Percentiles rank a stretch among this genome's conserved stretches.
These are phyloP conservation scores for Chlorella sp. DNA, from an alignment of 139 green algal genomes.

Conservation along the genomic window DNA sequence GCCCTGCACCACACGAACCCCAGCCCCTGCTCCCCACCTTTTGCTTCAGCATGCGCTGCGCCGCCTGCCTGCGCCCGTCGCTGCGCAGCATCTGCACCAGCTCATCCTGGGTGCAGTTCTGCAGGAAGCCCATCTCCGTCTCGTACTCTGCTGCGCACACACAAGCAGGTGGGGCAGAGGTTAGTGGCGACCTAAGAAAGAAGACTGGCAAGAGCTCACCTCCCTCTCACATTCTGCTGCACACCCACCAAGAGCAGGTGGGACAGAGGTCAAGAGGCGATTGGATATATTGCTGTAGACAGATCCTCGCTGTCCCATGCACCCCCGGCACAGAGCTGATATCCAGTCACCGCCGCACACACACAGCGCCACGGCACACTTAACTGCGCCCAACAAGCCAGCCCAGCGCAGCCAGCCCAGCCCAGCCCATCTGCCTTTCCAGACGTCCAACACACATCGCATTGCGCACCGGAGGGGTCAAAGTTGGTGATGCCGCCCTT, in stretches of 20 bases:
- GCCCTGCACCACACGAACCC: no score
- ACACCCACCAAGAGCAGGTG: no score
- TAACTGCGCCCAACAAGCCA: neutral
- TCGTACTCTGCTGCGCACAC: slow-evolving; percentile 71
- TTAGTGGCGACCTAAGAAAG: neutral
- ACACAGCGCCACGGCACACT: no score
- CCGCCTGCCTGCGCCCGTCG: slow-evolving; percentile 80
- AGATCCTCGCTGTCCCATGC: neutral
- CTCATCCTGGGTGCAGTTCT: slow-evolving; percentile 80
- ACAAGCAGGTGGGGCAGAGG: neutral
- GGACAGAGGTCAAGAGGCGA: no score
- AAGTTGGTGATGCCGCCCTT: slow-evolving; percentile 94
- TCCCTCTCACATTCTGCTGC: no score
- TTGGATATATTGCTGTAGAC: no score
- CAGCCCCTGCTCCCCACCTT: slow-evolving; percentile 60
- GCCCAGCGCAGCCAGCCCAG: neutral
- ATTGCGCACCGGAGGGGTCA: slow-evolving; percentile 57
- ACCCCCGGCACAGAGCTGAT: neutral
- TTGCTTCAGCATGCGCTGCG: slow-evolving; percentile 63
- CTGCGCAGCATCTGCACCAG: slow-evolving; percentile 79
- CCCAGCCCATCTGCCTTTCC: neutral
- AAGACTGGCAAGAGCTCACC: neutral
- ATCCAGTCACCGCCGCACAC: neutral
- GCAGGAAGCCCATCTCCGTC: slow-evolving; percentile 76
- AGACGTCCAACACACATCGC: neutral